Conservation (phyloP, 371 early-diverging fungal species). For the Coemansia sp. region DNA sequence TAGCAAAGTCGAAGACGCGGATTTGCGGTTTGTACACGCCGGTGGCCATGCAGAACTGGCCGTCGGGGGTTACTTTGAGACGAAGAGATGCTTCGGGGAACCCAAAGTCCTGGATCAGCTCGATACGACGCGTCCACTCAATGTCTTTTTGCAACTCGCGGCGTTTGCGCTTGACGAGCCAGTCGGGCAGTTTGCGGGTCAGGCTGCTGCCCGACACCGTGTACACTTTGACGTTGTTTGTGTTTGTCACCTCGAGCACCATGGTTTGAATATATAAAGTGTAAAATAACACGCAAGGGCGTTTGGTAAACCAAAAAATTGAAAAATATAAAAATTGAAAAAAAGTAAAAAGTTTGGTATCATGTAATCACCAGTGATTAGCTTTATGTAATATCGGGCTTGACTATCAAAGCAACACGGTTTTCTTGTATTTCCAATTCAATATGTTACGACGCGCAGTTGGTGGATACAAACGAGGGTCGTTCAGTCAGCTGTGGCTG, state of each 20-base stretch:
- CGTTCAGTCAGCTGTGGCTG: neutral
- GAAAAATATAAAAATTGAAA: too few species aligned
- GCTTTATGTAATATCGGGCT: too few species aligned
- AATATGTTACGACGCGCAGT: neutral
- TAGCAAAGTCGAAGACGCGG: constrained; percentile 88
- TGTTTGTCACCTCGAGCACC: constrained; percentile 74
- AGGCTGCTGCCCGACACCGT: constrained; percentile 80
- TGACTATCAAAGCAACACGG: too few species aligned
- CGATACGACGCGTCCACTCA: constrained; percentile 85
- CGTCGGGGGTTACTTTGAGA: constrained; percentile 83
- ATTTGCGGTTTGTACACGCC: constrained; percentile 99
- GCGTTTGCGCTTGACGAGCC: constrained; percentile 83
- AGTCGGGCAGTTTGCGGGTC: constrained; percentile 88
- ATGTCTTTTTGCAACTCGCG: constrained; percentile 82
- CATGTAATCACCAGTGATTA: too few species aligned
- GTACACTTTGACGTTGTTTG: constrained; percentile 90
- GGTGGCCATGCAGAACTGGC: constrained; percentile 85
- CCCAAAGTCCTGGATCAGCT: constrained; percentile 95
- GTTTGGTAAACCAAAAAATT: too few species aligned
- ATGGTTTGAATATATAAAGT: constrained; percentile 41
- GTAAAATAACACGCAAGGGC: too few species aligned
- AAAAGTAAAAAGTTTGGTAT: too few species aligned
- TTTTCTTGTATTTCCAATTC: neutral
- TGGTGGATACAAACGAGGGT: neutral
- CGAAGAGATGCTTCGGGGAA: constrained; percentile 94